A percentile compares a stretch with the other conserved stretches of the same genome.
These are phyloP conservation scores for Leccinum imitatum DNA, from an alignment of 768 basidiomycete species.

Conservation along the genomic window DNA sequence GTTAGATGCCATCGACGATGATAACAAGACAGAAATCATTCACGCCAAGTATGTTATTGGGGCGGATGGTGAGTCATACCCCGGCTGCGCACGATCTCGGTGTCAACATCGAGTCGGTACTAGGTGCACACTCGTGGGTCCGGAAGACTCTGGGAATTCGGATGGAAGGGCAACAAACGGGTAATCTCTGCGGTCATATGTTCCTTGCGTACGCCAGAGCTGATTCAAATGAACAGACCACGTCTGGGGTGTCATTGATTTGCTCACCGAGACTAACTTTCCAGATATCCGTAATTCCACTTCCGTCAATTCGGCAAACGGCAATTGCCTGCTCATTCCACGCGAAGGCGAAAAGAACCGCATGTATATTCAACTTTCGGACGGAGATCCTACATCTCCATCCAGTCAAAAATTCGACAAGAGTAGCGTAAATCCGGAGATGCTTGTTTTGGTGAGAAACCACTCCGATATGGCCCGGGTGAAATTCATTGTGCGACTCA, in stretches of 20 bases:
- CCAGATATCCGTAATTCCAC: not conserved
- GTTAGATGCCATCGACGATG: not conserved
- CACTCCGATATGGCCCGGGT: not conserved
- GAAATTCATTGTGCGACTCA: not conserved
- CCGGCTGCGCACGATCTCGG: too few species aligned
- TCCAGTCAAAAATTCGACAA: not conserved
- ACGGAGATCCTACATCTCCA: not conserved
- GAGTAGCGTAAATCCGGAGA: not conserved
- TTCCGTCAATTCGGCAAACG: not conserved
- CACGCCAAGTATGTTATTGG: not conserved
- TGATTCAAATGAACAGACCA: not conserved
- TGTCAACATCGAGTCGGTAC: not conserved
- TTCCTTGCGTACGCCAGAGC: not conserved
- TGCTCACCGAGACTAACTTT: not conserved
- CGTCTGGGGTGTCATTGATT: not conserved
- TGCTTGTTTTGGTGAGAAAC: not conserved
- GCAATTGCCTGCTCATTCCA: not conserved
- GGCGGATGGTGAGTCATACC: not conserved
- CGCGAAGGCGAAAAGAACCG: not conserved
- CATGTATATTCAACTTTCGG: not conserved
- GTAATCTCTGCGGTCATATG: not conserved
- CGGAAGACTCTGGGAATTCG: not conserved
- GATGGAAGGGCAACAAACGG: not conserved
- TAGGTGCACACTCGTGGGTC: conserved; percentile 2
- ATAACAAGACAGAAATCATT: not conserved